Evolutionary conservation across 306 rosid species (phyloP).

Genomic region (Hippophae rhamnoides): DNA sequence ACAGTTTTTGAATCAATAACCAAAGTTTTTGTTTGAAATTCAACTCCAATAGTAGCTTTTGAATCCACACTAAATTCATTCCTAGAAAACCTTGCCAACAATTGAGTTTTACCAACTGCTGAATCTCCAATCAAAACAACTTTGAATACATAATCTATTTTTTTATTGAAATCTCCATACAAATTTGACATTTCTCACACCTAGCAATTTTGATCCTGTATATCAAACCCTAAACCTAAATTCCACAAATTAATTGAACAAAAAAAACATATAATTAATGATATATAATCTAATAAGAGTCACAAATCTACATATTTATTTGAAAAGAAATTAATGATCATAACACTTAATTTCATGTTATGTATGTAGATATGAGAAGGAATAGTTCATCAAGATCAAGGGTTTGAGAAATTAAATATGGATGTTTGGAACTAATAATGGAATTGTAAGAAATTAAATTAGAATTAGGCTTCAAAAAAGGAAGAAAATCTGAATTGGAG

Average conservation of each 20-base stretch:
- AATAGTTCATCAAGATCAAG: too few species aligned
- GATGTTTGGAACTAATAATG: too few species aligned
- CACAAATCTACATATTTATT: too few species aligned
- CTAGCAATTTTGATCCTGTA: background rate
- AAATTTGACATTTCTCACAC: constrained; percentile 56
- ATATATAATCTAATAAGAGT: too few species aligned
- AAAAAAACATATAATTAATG: too few species aligned
- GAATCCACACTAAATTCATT: constrained; percentile 71
- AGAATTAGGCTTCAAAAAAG: too few species aligned
- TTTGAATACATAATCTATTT: constrained; percentile 90
- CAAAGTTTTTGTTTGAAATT: constrained; percentile 85
- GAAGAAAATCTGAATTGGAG: background rate
- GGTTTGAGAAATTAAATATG: too few species aligned
- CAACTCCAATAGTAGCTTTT: constrained; percentile 91
- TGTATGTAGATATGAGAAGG: too few species aligned
- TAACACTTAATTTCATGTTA: too few species aligned
- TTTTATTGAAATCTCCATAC: constrained; percentile 65
- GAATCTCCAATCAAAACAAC: constrained; percentile 93
- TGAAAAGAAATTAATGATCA: too few species aligned
- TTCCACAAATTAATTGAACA: constrained; percentile 1
- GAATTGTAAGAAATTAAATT: too few species aligned
- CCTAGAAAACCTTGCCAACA: constrained; percentile 71
- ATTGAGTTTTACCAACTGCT: constrained; percentile 87
- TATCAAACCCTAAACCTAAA: constrained; percentile 12
- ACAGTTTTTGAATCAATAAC: constrained; percentile 64